Evolutionary conservation across 257 asterid genomes (phyloP).

Genomic region (Scutellaria galericulata): DNA sequence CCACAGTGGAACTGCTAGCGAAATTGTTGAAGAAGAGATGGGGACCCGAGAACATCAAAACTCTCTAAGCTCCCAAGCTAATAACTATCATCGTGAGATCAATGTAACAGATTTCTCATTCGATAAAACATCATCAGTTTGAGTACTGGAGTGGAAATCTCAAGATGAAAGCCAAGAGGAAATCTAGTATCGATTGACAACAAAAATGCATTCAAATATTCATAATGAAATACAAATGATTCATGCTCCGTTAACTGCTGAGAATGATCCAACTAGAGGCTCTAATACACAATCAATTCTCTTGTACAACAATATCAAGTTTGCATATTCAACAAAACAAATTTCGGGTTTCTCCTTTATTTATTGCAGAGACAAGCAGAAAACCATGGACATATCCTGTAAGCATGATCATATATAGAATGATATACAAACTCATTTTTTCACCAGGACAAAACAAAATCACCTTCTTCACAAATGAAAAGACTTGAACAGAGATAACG

Average conservation of each 20-base stretch:
- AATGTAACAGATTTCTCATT: constrained; percentile 41
- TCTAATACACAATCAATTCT: too few relatives aligned
- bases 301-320: too few relatives aligned
- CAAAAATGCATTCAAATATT: not conserved
- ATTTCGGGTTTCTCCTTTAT: too few relatives aligned
- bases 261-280: too few relatives aligned
- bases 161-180: not conserved
- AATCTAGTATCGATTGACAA: too few relatives aligned
- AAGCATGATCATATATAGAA: too few relatives aligned
- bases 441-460: not conserved
- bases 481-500: not conserved
- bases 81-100: constrained; percentile 28
- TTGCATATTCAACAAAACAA: too few relatives aligned
- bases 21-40: constrained; percentile 29
- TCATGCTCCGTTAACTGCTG: too few relatives aligned
- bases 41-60: constrained; percentile 28
- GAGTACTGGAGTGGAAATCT: not conserved
- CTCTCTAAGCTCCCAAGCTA: constrained; percentile 19
- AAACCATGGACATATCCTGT: too few relatives aligned
- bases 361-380: too few relatives aligned
- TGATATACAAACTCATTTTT: too few relatives aligned
- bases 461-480: not conserved
- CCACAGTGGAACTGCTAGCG: constrained; percentile 5
- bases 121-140: constrained; percentile 33
- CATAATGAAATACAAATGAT: too few relatives aligned